A percentile compares a stretch with the other conserved stretches of the same genome.
phyloP scores from a whole-genome alignment of 371 early-diverging fungal genomes.

The Mortierella sp. region DNA sequence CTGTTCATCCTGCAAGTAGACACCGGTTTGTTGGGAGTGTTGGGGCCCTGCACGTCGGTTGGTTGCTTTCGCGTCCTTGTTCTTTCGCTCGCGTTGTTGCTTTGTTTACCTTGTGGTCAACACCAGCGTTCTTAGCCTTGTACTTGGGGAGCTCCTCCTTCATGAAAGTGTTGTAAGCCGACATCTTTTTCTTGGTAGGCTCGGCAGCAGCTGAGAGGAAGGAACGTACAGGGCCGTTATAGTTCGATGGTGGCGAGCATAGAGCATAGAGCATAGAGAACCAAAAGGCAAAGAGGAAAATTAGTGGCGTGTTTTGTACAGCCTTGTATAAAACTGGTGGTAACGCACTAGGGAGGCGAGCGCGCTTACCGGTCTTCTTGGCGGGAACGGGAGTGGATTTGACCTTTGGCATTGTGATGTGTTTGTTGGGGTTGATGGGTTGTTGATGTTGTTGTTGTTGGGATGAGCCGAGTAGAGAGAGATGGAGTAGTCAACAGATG shows the following conservation, averaged over 20 bases:
- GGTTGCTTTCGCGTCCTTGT: not conserved
- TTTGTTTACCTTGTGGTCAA: conserved; percentile 69
- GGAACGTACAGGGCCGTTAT: not conserved
- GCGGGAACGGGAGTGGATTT: conserved; percentile 35
- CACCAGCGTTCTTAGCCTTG: conserved; percentile 68
- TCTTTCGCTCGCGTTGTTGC: not conserved
- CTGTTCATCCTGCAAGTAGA: not conserved
- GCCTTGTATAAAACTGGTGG: not conserved
- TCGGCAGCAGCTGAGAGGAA: conserved; percentile 3
- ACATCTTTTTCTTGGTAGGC: conserved; percentile 62
- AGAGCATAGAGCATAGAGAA: not conserved
- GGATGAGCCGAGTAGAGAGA: conserved; percentile 7
- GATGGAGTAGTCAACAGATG: not conserved
- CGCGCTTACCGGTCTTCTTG: conserved; percentile 33
- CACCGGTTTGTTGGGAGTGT: not conserved
- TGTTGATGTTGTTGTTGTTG: not conserved
- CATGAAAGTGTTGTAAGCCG: conserved; percentile 81
- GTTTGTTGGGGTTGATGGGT: not conserved
- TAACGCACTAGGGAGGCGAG: not conserved
- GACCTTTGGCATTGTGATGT: conserved; percentile 50
- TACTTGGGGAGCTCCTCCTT: conserved; percentile 77
- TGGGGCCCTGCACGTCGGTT: not conserved
- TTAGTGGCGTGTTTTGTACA: not conserved
- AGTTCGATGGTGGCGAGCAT: not conserved
- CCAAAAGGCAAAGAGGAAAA: not conserved